phyloP scores from a whole-genome alignment of 2,329 filamentous ascomycete species.

The Xylaria sp. region DNA sequence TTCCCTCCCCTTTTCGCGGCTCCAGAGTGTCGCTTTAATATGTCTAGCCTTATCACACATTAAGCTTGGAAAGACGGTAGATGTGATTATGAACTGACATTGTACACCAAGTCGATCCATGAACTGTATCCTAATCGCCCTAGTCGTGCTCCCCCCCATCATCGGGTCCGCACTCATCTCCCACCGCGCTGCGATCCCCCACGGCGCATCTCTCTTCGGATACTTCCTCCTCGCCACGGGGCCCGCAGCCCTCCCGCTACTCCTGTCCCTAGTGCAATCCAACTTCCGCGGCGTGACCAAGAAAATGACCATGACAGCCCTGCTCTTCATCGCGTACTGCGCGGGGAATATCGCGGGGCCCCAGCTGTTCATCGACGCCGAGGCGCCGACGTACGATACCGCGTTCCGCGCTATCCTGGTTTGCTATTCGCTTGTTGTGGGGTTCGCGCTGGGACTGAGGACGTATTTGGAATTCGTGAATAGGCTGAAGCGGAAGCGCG shows the following conservation, averaged over 20 bases:
- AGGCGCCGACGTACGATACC: conserved; percentile 58
- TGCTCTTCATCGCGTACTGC: conserved; percentile 62
- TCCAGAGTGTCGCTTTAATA: neutral
- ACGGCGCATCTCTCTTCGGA: conserved; percentile 57
- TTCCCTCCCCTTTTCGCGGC: neutral
- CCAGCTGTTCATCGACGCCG: conserved; percentile 57
- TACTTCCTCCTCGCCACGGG: conserved; percentile 64
- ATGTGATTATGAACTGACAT: neutral
- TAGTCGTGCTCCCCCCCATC: conserved; percentile 57
- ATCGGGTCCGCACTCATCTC: conserved; percentile 61
- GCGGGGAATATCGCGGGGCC: conserved; percentile 62
- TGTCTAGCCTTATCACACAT: too few relatives aligned
- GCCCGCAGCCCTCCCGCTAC: conserved; percentile 59
- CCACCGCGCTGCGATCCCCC: conserved; percentile 47
- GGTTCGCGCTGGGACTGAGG: conserved; percentile 51
- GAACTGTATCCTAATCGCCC: conserved; percentile 58
- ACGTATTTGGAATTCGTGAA: conserved; percentile 56
- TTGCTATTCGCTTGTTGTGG: conserved; percentile 58
- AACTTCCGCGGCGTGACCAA: conserved; percentile 64
- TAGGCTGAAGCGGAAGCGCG: conserved; percentile 46
- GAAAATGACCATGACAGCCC: conserved; percentile 63
- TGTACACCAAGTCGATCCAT: conserved; percentile 44
- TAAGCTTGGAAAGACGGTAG: too few relatives aligned
- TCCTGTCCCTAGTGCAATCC: conserved; percentile 59
- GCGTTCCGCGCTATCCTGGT: conserved; percentile 62